phyloP scores from a whole-genome alignment of 2,329 filamentous ascomycete genomes.

The Talaromyces rugulosus region DNA sequence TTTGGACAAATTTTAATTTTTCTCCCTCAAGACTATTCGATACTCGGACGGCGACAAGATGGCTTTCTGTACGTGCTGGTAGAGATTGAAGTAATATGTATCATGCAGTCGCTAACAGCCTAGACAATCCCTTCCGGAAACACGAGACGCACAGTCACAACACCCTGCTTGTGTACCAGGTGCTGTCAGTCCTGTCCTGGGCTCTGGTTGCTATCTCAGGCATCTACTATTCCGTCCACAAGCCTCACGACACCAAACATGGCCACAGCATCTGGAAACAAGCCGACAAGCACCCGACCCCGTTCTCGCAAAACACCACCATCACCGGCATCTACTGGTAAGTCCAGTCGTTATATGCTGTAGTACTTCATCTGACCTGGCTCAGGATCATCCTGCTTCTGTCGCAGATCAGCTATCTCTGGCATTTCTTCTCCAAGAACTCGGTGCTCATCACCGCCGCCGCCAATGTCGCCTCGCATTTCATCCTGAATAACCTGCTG shows the following conservation, averaged over 20 bases:
- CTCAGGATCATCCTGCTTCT: conserved; percentile 67
- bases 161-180: conserved; percentile 68
- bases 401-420: conserved; percentile 71
- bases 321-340: conserved; percentile 72
- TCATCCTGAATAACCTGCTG: conserved; percentile 80
- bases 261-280: conserved; percentile 70
- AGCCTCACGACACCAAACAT: conserved; percentile 59
- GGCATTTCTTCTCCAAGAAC: conserved; percentile 68
- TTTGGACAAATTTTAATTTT: neutral
- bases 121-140: conserved; percentile 73
- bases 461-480: conserved; percentile 75
- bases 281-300: conserved; percentile 62
- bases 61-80: conserved; percentile 6
- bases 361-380: neutral
- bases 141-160: conserved; percentile 61
- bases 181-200: conserved; percentile 71
- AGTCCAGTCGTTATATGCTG: conserved; percentile 15
- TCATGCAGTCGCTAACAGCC: neutral
- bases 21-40: neutral
- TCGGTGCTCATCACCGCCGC: conserved; percentile 62
- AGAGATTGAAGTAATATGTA: neutral
- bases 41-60: neutral
- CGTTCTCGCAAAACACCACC: conserved; percentile 68
- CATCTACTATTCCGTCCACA: conserved; percentile 68
- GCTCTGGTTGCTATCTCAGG: conserved; percentile 66